A percentile compares a stretch with the other conserved stretches of the same genome.
Evolutionary conservation across 2,329 filamentous ascomycete species (phyloP).

Genomic region (Coleophoma cylindrospora): DNA sequence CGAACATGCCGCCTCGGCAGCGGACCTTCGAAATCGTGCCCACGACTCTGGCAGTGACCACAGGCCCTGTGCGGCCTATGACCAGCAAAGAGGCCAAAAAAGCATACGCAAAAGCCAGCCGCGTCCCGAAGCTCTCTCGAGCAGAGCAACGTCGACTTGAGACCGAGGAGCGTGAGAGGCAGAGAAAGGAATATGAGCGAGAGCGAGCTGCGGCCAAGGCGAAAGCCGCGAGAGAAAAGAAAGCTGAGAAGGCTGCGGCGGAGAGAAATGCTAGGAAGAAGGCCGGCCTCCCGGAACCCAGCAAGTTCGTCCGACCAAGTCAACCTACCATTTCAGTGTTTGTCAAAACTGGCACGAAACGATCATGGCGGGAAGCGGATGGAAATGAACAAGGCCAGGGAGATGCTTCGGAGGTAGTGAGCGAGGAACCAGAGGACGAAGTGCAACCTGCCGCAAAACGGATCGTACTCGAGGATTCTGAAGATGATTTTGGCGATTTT

Average conservation of each 20-base stretch:
- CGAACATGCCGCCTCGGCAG: conserved; percentile 32
- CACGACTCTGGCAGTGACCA: conserved; percentile 18
- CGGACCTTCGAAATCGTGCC: conserved; percentile 40
- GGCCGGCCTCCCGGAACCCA: conserved; percentile 47
- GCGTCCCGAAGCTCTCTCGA: conserved; percentile 35
- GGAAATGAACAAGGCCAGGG: too few relatives aligned
- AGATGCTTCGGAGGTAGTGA: too few relatives aligned
- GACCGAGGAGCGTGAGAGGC: conserved; percentile 30
- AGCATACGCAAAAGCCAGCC: conserved; percentile 36
- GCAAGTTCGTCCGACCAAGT: conserved; percentile 42
- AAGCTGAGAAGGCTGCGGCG: conserved; percentile 46
- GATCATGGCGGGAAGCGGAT: conserved; percentile 9
- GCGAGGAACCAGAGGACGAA: not conserved
- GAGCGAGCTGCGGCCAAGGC: conserved; percentile 46
- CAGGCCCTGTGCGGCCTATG: conserved; percentile 33
- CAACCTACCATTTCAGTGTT: conserved; percentile 54
- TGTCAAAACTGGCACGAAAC: conserved; percentile 26
- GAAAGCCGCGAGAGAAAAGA: conserved; percentile 45
- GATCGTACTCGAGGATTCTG: conserved; percentile 2
- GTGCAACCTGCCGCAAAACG: not conserved
- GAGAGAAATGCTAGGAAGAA: conserved; percentile 45
- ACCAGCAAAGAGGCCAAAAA: conserved; percentile 44
- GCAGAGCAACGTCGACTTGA: conserved; percentile 31
- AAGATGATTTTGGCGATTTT: conserved; percentile 27
- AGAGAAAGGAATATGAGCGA: conserved; percentile 47